Base-by-base conservation (phyloP, 2,329 filamentous ascomycete genomes). In the Teratosphaeria pseudoeucalypti region DNA sequence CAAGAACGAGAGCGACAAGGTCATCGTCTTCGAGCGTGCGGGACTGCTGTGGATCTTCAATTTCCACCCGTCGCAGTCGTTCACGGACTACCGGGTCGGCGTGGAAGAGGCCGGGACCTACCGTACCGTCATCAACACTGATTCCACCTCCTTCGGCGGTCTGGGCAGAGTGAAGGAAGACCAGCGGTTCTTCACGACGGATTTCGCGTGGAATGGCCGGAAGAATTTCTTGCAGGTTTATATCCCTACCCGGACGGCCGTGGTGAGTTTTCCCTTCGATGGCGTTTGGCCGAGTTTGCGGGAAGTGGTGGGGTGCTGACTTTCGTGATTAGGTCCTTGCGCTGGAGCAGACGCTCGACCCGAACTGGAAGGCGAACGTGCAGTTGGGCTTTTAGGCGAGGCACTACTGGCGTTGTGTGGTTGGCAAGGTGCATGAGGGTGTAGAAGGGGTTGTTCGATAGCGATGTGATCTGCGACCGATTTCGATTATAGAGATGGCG, bases 11-110 rank as follows among this genome's bases (percentile, higher is more conserved):
- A 79, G 76, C 23, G 94, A 99, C 77, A 99, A 97, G 78, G 86
- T 97, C 52, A 85, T 99, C 64, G 92, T 96, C 3, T 99, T 96
- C 72, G 94, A 99, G 78, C 85, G 94, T 34, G 94, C 85, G 1
- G 92, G 92, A 0, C 77, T 96, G 60, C 79, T 99, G 11, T 99
- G 92, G 80, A 82, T 96, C 67, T 97, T 99, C 82, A 99, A 99
- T 77, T 96, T 97, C 81, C 86, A 97, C 72, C 85, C 89, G 0
- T 84, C 83, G 32, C 77, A 87, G 66, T 96, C 90, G 74, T 99
- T 88, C 76, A 86, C 87, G 11, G 94, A 97, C 75, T 99, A 96
- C 73, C 85, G 92, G 43, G 87, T 99, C 54, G 94, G 94, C 19
- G 81, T 99, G 47, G 90, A 97, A 57, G 79, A 84, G 23, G 77